These are phyloP conservation scores for Ogataea methylovora DNA, from an alignment of 805 yeast species.

Conservation along the genomic window DNA sequence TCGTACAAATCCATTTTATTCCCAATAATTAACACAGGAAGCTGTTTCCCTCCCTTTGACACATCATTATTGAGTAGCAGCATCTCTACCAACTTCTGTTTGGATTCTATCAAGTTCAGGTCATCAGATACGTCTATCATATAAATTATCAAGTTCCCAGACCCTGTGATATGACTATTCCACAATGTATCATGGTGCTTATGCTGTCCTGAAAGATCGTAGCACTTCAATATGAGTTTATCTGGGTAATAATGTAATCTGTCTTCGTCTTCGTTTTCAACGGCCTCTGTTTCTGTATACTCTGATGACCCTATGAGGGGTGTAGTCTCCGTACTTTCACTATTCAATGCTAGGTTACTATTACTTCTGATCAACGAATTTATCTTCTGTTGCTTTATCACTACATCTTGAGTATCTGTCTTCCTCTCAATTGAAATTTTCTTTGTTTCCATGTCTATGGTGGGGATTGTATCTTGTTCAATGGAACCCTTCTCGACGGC, in stretches of 20 bases:
- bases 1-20: conserved; percentile 21
- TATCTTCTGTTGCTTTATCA: background rate
- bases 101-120: conserved; percentile 16
- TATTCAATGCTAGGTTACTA: background rate
- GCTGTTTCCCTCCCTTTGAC: conserved; percentile 1
- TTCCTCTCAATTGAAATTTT: background rate
- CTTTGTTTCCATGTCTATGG: conserved; percentile 10
- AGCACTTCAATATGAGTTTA: conserved; percentile 11
- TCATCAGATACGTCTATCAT: conserved; percentile 23
- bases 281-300: background rate
- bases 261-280: background rate
- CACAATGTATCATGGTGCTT: conserved; percentile 16
- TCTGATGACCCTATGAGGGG: background rate
- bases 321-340: background rate
- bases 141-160: conserved; percentile 16
- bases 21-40: conserved; percentile 22
- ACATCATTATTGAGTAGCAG: conserved; percentile 11
- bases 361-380: background rate
- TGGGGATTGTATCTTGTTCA: conserved; percentile 18
- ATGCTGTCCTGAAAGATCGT: conserved; percentile 25
- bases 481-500: conserved; percentile 5
- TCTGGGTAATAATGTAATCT: conserved; percentile 1
- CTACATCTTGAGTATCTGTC: background rate
- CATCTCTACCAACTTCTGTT: conserved; percentile 12
- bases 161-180: conserved; percentile 7